Conservation (phyloP, 352 stramenopile genomes). For the Pythium dissimile region DNA sequence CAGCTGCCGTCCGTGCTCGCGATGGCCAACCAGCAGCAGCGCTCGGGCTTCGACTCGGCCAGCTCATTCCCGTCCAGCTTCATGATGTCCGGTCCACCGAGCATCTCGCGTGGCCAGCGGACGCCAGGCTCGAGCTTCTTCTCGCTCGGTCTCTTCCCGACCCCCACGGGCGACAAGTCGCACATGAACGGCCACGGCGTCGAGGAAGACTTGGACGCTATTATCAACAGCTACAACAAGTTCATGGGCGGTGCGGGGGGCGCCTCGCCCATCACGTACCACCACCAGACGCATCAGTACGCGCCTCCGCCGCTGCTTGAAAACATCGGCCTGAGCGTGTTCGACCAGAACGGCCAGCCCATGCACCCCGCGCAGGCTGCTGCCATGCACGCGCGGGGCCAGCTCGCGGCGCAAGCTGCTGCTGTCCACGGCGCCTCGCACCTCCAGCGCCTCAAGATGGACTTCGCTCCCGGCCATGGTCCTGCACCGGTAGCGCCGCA, state of each 20-base stretch:
- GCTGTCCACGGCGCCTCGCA: conserved; percentile 18
- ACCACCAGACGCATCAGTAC: conserved; percentile 41
- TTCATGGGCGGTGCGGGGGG: conserved; percentile 44
- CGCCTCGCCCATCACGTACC: conserved; percentile 47
- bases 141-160: conserved; percentile 54
- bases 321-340: conserved; percentile 58
- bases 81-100: conserved; percentile 45
- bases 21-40: conserved; percentile 52
- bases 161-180: conserved; percentile 33
- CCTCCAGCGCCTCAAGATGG: conserved; percentile 57
- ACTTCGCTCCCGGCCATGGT: conserved; percentile 37
- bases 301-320: conserved; percentile 46
- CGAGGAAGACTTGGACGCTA: conserved; percentile 49
- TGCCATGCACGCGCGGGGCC: conserved; percentile 18
- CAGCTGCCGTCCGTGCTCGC: conserved; percentile 65
- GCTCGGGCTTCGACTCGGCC: conserved; percentile 29
- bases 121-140: conserved; percentile 37
- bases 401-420: conserved; percentile 10
- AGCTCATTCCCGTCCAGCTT: conserved; percentile 33
- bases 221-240: conserved; percentile 76
- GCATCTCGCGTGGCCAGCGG: conserved; percentile 42
- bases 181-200: conserved; percentile 19
- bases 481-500: neutral
- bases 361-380: conserved; percentile 22
- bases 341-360: conserved; percentile 45